Evolutionary conservation across 164 flowering plant genomes (phyloP).

Genomic region (Kingdonia uniflora): DNA sequence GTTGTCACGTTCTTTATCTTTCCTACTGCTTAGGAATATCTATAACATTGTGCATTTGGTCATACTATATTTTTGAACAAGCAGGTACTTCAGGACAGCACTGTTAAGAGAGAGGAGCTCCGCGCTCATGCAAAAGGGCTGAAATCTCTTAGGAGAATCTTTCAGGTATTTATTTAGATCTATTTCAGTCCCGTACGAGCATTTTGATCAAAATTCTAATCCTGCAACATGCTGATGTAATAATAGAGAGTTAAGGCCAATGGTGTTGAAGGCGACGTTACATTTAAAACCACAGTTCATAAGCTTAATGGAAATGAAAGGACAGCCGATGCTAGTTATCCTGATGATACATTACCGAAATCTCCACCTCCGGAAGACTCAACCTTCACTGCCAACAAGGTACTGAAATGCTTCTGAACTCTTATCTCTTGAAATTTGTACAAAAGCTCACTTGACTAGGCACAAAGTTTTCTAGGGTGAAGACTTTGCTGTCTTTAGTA

Average conservation of each 20-base stretch:
- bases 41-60: too few relatives aligned
- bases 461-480: too few relatives aligned
- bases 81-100: conserved; percentile 87
- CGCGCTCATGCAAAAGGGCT: conserved; percentile 86
- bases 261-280: conserved; percentile 38
- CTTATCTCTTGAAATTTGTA: neutral
- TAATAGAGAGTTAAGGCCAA: conserved; percentile 61
- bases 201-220: neutral
- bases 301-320: conserved; percentile 49
- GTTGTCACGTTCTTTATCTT: too few relatives aligned
- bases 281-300: conserved; percentile 14
- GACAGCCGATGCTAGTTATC: conserved; percentile 30
- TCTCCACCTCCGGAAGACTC: conserved; percentile 28
- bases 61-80: neutral
- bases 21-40: too few relatives aligned
- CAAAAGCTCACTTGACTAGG: neutral
- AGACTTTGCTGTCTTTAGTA: too few relatives aligned
- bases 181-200: neutral
- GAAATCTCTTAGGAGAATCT: conserved; percentile 83
- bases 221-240: neutral
- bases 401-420: conserved; percentile 12
- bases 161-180: conserved; percentile 45
- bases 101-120: conserved; percentile 77
- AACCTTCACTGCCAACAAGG: conserved; percentile 44
- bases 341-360: conserved; percentile 29